Percentiles rank a stretch among this genome's conserved stretches.
phyloP scores from a whole-genome alignment of 2,329 filamentous ascomycete species.

The Calonectria fujianensis region DNA sequence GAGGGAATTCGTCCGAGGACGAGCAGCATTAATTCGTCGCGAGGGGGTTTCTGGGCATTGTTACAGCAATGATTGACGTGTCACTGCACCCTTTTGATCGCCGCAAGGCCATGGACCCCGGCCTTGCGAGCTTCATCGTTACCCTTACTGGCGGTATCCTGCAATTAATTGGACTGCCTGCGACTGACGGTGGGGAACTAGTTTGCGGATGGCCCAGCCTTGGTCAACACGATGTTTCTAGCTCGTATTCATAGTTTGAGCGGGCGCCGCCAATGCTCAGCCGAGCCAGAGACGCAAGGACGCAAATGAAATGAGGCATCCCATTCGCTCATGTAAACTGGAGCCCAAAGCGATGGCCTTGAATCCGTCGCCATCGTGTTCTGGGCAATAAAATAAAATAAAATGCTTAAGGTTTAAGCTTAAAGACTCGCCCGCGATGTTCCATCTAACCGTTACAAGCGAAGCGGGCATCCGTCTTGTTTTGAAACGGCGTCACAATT shows the following conservation, averaged over 20 bases:
- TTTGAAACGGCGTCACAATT: not conserved
- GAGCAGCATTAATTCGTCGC: conserved; percentile 4
- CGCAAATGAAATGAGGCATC: not conserved
- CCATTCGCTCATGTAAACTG: not conserved
- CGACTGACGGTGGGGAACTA: not conserved
- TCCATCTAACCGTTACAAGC: conserved; percentile 3
- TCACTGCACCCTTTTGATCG: not conserved
- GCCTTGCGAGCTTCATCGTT: not conserved
- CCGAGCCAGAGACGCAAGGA: not conserved
- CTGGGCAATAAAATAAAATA: not conserved
- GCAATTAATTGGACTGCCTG: not conserved
- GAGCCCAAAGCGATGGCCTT: not conserved
- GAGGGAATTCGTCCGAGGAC: not conserved
- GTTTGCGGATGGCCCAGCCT: not conserved
- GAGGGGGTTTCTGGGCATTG: conserved; percentile 9
- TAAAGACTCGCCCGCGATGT: conserved; percentile 7
- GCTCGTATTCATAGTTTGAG: conserved; percentile 6
- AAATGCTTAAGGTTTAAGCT: conserved; percentile 31
- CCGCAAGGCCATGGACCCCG: not conserved
- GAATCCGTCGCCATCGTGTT: not conserved
- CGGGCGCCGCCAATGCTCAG: not conserved
- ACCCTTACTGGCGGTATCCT: not conserved
- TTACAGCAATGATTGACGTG: conserved; percentile 15
- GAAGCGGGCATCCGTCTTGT: not conserved
- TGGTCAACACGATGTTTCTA: not conserved